Conservation (phyloP, 2,329 filamentous ascomycete species). For the Escovopsis sp. region DNA sequence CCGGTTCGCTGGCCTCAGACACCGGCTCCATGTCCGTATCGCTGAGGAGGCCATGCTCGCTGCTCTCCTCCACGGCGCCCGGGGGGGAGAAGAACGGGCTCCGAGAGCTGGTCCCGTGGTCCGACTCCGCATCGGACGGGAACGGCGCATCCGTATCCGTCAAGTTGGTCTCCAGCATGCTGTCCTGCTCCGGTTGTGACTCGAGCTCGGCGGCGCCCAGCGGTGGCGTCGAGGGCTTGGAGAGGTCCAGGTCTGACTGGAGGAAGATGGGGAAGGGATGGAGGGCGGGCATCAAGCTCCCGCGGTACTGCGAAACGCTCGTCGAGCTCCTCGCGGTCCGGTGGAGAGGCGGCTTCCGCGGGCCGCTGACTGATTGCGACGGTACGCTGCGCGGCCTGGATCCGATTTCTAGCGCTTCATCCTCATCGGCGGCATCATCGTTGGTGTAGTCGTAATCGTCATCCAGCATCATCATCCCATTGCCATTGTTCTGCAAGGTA, state of each 20-base stretch:
- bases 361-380: slow-evolving; percentile 14
- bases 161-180: not conserved
- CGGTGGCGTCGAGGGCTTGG: slow-evolving; percentile 17
- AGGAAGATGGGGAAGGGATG: slow-evolving; percentile 5
- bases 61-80: slow-evolving; percentile 17
- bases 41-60: slow-evolving; percentile 18
- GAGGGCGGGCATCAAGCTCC: slow-evolving; percentile 4
- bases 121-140: slow-evolving; percentile 1
- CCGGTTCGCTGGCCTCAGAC: slow-evolving; percentile 20
- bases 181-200: not conserved
- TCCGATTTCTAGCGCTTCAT: slow-evolving; percentile 27
- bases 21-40: slow-evolving; percentile 17
- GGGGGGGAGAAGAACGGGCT: slow-evolving; percentile 11
- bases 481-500: slow-evolving; percentile 19
- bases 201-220: not conserved
- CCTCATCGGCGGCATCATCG: slow-evolving; percentile 28
- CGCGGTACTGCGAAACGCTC: slow-evolving; percentile 15
- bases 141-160: slow-evolving; percentile 1
- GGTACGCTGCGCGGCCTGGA: slow-evolving; percentile 13
- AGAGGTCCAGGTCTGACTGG: slow-evolving; percentile 21
- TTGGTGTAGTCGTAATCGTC: slow-evolving; percentile 26
- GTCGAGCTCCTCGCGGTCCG: slow-evolving; percentile 25
- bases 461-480: slow-evolving; percentile 17
- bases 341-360: slow-evolving; percentile 27
- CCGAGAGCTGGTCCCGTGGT: slow-evolving; percentile 5